Conservation (phyloP, 345 rosid species). For the Ricinus communis region DNA sequence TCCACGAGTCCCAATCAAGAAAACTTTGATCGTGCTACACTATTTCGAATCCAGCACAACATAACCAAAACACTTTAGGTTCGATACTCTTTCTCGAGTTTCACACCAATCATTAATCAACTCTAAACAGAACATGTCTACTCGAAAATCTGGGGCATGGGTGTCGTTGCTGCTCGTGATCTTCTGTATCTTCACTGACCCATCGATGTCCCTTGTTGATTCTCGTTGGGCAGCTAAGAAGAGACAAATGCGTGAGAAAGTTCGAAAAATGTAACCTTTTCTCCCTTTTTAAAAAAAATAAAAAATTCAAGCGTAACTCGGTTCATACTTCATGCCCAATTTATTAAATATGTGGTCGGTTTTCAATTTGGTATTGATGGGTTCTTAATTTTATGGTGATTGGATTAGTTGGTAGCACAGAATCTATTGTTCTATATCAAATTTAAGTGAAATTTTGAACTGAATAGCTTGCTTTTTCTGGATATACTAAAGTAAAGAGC, state of each 20-base stretch:
- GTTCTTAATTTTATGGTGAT: slow-evolving; percentile 4
- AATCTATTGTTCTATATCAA: background rate
- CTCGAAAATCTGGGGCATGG: slow-evolving; percentile 33
- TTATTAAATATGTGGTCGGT: background rate
- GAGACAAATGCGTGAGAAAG: slow-evolving; percentile 74
- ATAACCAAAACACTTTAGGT: too few species aligned
- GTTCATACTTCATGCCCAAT: background rate
- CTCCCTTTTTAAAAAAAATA: too few species aligned
- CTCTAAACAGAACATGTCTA: slow-evolving; percentile 4
- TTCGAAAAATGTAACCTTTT: slow-evolving; percentile 66
- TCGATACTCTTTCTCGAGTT: background rate
- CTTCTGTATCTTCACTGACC: slow-evolving; percentile 32
- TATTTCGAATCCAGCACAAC: too few species aligned
- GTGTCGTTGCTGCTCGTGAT: slow-evolving; percentile 44
- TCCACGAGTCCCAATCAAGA: slow-evolving; percentile 7
- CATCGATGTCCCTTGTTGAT: slow-evolving; percentile 38
- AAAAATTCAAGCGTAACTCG: background rate
- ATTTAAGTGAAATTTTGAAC: background rate
- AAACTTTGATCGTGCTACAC: background rate
- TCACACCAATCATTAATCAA: background rate
- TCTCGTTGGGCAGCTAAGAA: slow-evolving; percentile 56
- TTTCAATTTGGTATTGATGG: slow-evolving; percentile 3
- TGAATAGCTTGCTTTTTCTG: background rate
- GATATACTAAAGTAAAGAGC: background rate
- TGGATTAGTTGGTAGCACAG: background rate